Percentiles rank a stretch among this genome's conserved stretches.
Conservation (phyloP, 257 asterid species). For the Solanum sejunctum region DNA sequence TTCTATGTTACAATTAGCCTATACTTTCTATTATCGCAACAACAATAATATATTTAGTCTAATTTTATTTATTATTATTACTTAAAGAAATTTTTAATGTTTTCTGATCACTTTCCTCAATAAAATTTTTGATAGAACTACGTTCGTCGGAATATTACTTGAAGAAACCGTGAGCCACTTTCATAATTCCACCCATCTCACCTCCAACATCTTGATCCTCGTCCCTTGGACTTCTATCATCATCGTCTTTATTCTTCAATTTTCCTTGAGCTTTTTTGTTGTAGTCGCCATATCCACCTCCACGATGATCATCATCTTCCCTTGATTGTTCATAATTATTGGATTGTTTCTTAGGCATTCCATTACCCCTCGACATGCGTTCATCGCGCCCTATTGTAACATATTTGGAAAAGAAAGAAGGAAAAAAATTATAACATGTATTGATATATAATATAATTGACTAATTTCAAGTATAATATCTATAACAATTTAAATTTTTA, state of each 20-base stretch:
- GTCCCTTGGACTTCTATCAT: background rate
- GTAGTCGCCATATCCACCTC: background rate
- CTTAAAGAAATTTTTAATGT: conserved; percentile 36
- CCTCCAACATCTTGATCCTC: background rate
- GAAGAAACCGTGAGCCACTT: background rate
- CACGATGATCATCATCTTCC: background rate
- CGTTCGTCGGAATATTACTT: background rate
- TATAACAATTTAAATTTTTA: too few species aligned
- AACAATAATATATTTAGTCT: background rate
- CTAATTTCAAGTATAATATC: too few species aligned
- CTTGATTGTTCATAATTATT: background rate
- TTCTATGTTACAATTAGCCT: background rate
- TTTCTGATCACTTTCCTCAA: background rate
- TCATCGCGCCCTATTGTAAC: background rate
- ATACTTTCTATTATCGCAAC: conserved; percentile 1
- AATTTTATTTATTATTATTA: background rate
- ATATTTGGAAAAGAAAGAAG: too few species aligned
- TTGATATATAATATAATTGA: too few species aligned
- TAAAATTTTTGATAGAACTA: background rate
- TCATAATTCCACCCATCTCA: background rate
- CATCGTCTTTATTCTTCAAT: background rate
- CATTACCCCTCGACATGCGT: too few species aligned
- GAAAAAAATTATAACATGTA: too few species aligned
- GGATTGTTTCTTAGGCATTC: background rate
- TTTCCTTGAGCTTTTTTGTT: background rate